Evolutionary conservation across 139 green algal genomes (phyloP), one percentile per base, ranked within the genome.

Genomic region (Chlorella sp.): DNA sequence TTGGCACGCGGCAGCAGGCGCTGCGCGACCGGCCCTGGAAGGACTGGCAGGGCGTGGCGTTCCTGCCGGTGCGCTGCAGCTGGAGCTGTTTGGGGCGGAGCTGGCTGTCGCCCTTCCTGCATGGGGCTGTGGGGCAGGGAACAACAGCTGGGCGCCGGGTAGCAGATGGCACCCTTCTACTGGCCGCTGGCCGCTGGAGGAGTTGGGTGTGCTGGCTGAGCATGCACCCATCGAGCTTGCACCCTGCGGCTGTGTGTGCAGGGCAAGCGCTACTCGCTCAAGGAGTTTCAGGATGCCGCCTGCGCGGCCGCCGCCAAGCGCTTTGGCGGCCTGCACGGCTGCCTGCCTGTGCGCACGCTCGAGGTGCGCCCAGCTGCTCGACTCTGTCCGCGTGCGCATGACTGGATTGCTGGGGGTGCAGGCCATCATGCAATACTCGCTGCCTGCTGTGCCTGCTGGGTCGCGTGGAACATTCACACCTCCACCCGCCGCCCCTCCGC

Each of bases 261-360:
- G 40, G 78, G 58, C 73, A 84, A 76, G 64, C 60, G 51, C 34
- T 78, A 84, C 79, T 83, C 54, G 19, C 58, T 93, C 43, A 41
- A 41, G 17, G 81, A 92, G 38, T 94, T 87, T 82, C 85, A 91
- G 72, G 60, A 73, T 41, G 41, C 73, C 41, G 90, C 91, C 2
- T 67, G 44, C 73, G n/a, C 76, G 41, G 6, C 72, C 76, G 65
- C 46, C 38, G 68, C 73, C 58, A 73, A 68, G 80, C 67, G 80
- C 22, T 85, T 75, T 69, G 80, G 78, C 7, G 83, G 83, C 36
- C 54, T 83, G 67, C 40, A 80, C 40, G 74, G 64, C 41, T 62
- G 70, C 38, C 77, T 92, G 64, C 90, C 87, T 26, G 22, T 85
- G 24, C 74, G 77, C 4, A 56, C 81, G 36, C 79, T 91, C 13